Conservation (phyloP, 176 grass and related monocot genomes). For the Juncus inflexus region DNA sequence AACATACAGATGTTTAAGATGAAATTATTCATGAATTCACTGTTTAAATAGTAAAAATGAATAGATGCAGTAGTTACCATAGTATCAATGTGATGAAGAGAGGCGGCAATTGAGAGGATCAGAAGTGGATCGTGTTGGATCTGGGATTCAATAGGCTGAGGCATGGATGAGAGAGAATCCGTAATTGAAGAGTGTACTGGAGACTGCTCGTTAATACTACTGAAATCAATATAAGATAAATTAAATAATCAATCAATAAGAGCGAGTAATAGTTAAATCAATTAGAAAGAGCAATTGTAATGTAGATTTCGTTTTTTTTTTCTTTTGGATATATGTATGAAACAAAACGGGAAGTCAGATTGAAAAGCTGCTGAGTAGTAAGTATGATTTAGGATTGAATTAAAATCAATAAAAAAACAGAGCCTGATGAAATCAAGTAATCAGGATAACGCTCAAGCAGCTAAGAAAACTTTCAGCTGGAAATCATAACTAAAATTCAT, state of each 20-base stretch:
- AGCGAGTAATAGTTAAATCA: constrained; percentile 4
- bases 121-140: constrained; percentile 1
- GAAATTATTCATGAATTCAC: too few species aligned
- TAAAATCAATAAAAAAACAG: background rate
- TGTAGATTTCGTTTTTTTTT: too few species aligned
- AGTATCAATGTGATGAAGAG: constrained; percentile 22
- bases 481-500: background rate
- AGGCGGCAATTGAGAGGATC: constrained; percentile 20
- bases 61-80: constrained; percentile 6
- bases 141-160: background rate
- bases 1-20: too few species aligned
- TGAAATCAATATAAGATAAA: constrained; percentile 10
- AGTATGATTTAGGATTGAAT: background rate
- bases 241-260: constrained; percentile 3
- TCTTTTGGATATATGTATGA: too few species aligned
- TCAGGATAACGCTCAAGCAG: too few species aligned
- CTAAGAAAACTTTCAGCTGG: too few species aligned
- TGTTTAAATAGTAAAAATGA: too few species aligned
- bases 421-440: too few species aligned
- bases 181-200: constrained; percentile 5
- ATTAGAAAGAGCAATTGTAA: background rate
- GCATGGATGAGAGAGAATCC: constrained; percentile 6
- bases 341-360: background rate
- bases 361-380: background rate
- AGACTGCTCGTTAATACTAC: constrained; percentile 1